Evolutionary conservation across 148 eudicot genomes (phyloP).

Genomic region (Rhododendron molle): DNA sequence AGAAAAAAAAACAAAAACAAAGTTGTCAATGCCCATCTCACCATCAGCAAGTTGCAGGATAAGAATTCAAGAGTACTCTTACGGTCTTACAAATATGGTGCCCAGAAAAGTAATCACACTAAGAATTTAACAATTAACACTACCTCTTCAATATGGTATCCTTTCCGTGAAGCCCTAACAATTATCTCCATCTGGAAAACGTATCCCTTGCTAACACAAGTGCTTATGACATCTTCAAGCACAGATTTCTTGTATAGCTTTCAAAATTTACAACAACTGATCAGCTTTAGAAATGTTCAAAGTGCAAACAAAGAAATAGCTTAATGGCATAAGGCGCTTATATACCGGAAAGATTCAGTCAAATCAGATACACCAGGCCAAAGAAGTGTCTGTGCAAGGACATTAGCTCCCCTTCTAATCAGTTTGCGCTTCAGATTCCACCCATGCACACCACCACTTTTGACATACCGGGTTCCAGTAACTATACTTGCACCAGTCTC

Average conservation of each 20-base stretch:
- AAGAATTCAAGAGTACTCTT: background rate
- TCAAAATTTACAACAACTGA: background rate
- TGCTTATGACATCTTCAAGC: conserved; percentile 85
- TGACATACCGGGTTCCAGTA: conserved; percentile 93
- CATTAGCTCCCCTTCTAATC: conserved; percentile 98
- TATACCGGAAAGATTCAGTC: conserved; percentile 95
- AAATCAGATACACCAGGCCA: conserved; percentile 99
- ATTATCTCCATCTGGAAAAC: conserved; percentile 99
- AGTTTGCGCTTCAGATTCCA: conserved; percentile 69
- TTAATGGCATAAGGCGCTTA: background rate
- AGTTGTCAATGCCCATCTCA: background rate
- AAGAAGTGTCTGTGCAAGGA: conserved; percentile 90
- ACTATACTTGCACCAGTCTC: conserved; percentile 92
- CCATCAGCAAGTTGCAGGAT: background rate
- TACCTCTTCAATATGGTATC: conserved; percentile 91
- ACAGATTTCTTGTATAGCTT: conserved; percentile 82
- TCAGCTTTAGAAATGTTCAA: background rate
- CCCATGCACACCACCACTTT: conserved; percentile 95
- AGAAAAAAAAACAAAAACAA: no score
- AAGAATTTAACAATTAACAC: background rate
- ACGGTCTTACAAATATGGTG: background rate
- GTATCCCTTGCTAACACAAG: conserved; percentile 85
- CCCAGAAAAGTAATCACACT: background rate
- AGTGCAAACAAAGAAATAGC: conserved; percentile 8
- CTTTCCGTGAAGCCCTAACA: conserved; percentile 92